Percentiles rank a stretch among this genome's conserved stretches.
phyloP scores from a whole-genome alignment of 495 filamentous ascomycete species.

The Trichocladium antarcticum region DNA sequence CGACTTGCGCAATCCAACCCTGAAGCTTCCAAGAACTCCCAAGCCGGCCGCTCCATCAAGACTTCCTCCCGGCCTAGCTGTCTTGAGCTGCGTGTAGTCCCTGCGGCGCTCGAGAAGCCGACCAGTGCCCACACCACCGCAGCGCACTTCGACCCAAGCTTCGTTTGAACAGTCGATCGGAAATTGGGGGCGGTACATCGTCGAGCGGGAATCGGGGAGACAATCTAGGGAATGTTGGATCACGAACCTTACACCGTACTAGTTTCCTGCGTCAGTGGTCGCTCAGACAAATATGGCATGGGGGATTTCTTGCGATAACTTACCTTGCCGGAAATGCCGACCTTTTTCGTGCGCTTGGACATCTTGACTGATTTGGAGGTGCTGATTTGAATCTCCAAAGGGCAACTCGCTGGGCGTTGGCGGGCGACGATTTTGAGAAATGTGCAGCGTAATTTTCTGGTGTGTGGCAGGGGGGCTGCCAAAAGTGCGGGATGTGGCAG shows the following conservation, averaged over 20 bases:
- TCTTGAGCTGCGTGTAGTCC: background rate
- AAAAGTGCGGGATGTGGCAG: conserved; percentile 16
- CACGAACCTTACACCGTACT: conserved; percentile 50
- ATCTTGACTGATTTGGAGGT: conserved; percentile 50
- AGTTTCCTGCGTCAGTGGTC: conserved; percentile 16
- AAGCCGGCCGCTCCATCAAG: background rate
- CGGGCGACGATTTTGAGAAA: conserved; percentile 26
- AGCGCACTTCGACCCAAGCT: background rate
- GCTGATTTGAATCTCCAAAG: conserved; percentile 15
- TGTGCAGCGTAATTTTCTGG: conserved; percentile 22
- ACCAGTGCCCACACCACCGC: background rate
- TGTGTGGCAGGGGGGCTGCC: conserved; percentile 15
- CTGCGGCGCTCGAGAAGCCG: background rate
- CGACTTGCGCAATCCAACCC: background rate
- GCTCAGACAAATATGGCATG: background rate
- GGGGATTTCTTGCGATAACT: conserved; percentile 3
- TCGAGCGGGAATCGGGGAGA: conserved; percentile 5
- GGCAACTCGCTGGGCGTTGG: conserved; percentile 15
- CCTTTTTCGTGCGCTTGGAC: conserved; percentile 98
- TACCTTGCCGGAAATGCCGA: conserved; percentile 62
- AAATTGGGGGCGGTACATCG: background rate
- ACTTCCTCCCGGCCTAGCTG: background rate
- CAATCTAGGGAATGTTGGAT: conserved; percentile 9
- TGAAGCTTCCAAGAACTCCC: background rate
- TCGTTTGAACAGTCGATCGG: conserved; percentile 2